Conservation (phyloP, 768 basidiomycete species). For the Phanerochaete carnosa region DNA sequence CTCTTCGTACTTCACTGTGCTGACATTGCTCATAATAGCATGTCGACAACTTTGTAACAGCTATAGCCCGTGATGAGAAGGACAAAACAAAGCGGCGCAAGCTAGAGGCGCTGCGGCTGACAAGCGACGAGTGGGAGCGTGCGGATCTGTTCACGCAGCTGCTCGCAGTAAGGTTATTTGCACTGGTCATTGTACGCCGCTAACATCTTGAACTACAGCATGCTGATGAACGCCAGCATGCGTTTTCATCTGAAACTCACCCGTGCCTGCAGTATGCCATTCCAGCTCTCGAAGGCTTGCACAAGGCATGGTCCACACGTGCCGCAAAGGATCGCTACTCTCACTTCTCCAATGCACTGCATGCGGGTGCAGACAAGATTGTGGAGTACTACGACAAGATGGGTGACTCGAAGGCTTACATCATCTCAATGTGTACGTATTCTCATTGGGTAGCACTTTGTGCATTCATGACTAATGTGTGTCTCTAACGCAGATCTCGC, state of each 20-base stretch:
- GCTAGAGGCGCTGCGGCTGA: constrained; percentile 16
- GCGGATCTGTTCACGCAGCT: constrained; percentile 19
- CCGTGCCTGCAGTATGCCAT: constrained; percentile 26
- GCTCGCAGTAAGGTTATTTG: constrained; percentile 20
- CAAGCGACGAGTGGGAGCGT: constrained; percentile 21
- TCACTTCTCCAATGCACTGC: too few relatives aligned
- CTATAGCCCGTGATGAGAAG: constrained; percentile 19
- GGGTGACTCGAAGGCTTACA: too few relatives aligned
- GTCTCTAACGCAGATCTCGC: constrained; percentile 21
- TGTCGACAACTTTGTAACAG: constrained; percentile 21
- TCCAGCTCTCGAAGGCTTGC: constrained; percentile 28
- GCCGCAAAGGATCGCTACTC: constrained; percentile 13
- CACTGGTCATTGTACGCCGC: too few relatives aligned
- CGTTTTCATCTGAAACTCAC: constrained; percentile 26
- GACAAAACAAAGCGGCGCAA: constrained; percentile 17
- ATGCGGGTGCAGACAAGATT: too few relatives aligned
- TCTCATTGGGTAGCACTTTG: too few relatives aligned
- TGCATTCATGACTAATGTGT: too few relatives aligned
- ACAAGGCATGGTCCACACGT: constrained; percentile 20
- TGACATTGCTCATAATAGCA: constrained; percentile 1
- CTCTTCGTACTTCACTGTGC: background rate
- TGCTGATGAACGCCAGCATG: constrained; percentile 29
- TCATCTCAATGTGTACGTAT: too few relatives aligned
- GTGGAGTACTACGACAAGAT: too few relatives aligned
- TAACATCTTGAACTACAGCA: constrained; percentile 14